Conservation (phyloP, 2,329 filamentous ascomycete genomes). For the Botryotinia convoluta region DNA sequence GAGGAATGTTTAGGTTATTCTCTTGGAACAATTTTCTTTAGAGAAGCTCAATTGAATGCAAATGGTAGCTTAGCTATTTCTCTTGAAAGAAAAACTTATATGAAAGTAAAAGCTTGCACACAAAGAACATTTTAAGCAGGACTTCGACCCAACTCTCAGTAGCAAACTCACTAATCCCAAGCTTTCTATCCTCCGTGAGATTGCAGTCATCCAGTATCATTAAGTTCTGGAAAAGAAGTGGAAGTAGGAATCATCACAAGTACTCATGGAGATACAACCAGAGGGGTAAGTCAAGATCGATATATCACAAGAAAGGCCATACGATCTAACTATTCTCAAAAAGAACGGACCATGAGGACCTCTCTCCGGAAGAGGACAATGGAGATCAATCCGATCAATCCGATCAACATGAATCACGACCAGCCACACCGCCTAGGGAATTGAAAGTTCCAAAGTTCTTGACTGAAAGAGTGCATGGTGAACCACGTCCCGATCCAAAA, state of each 20-base stretch:
- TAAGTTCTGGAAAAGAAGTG: background rate
- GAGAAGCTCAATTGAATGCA: conserved; percentile 10
- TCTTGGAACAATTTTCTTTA: background rate
- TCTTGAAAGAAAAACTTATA: background rate
- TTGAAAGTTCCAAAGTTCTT: conserved; percentile 13
- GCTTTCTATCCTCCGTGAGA: background rate
- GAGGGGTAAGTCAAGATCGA: background rate
- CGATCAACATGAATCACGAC: background rate
- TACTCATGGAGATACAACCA: background rate
- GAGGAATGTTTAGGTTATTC: background rate
- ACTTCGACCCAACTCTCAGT: background rate
- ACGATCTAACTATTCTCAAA: background rate
- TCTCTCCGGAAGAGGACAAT: background rate
- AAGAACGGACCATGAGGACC: too few relatives aligned
- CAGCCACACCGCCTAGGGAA: background rate
- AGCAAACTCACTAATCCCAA: background rate
- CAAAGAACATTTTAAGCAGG: background rate
- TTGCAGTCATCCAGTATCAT: background rate
- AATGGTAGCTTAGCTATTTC: conserved; percentile 4
- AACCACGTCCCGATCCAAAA: background rate
- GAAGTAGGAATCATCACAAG: background rate
- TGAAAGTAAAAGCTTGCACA: background rate
- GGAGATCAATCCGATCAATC: background rate
- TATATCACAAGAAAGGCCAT: background rate
- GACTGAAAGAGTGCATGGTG: background rate